Conservation (phyloP, 805 yeast species). For the Cyberlindnera bimundalis region DNA sequence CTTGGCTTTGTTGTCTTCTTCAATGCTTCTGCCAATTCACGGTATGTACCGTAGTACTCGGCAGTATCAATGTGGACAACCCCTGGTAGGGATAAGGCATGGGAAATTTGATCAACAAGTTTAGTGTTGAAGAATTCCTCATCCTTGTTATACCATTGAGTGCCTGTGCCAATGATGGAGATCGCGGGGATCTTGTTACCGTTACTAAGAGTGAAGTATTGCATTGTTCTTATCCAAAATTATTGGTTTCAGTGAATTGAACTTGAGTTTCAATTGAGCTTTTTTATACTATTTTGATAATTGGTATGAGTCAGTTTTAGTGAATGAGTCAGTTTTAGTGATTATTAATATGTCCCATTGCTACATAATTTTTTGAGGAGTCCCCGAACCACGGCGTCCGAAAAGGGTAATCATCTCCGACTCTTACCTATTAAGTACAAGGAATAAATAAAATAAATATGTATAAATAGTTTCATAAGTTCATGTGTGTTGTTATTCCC, state of each 20-base stretch:
- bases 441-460: not conserved
- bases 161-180: slow-evolving; percentile 57
- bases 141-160: slow-evolving; percentile 46
- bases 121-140: slow-evolving; percentile 28
- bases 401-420: no score
- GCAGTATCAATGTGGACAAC: slow-evolving; percentile 58
- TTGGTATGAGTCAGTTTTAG: no score
- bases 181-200: slow-evolving; percentile 43
- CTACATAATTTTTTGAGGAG: no score
- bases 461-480: not conserved
- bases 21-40: slow-evolving; percentile 50
- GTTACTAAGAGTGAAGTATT: slow-evolving; percentile 30
- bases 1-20: slow-evolving; percentile 41
- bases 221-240: slow-evolving; percentile 1
- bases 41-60: slow-evolving; percentile 51
- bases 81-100: slow-evolving; percentile 41
- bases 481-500: not conserved
- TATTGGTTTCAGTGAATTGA: no score
- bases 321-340: no score
- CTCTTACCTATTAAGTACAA: no score
- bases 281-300: no score
- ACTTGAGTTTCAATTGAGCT: no score
- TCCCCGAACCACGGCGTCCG: no score
- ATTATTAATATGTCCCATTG: no score
- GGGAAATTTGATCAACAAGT: slow-evolving; percentile 31